These are phyloP conservation scores for Colletotrichum ledebouriae DNA, from an alignment of 2,329 filamentous ascomycete genomes.

Conservation along the genomic window DNA sequence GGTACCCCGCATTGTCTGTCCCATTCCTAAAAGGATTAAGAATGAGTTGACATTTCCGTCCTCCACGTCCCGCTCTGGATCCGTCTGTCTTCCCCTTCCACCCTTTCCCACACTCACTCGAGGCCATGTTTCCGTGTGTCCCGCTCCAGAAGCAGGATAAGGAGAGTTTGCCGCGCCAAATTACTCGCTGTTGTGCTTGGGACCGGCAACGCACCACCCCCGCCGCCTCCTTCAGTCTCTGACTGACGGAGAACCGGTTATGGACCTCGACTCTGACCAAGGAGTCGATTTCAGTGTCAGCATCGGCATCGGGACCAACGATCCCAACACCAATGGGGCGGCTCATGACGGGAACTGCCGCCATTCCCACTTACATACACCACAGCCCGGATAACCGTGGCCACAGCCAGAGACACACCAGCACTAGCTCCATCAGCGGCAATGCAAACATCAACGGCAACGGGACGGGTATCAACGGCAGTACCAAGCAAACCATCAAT, in stretches of 20 bases:
- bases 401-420: slow-evolving; percentile 16
- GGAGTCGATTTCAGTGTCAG: slow-evolving; percentile 38
- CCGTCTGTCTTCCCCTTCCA: slow-evolving; percentile 27
- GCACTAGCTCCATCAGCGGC: slow-evolving; percentile 18
- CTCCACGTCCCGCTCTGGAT: slow-evolving; percentile 26
- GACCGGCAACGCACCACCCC: slow-evolving; percentile 14
- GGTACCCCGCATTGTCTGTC: slow-evolving; percentile 39
- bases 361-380: slow-evolving; percentile 37
- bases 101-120: slow-evolving; percentile 11
- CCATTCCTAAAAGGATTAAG: slow-evolving; percentile 40
- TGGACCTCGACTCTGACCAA: slow-evolving; percentile 35
- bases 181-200: slow-evolving; percentile 16
- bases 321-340: slow-evolving; percentile 4
- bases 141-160: slow-evolving; percentile 37
- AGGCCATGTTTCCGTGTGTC: slow-evolving; percentile 39
- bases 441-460: slow-evolving; percentile 11
- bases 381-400: slow-evolving; percentile 22
- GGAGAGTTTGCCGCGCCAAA: slow-evolving; percentile 35
- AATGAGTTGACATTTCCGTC: slow-evolving; percentile 41
- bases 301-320: slow-evolving; percentile 25
- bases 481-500: background rate
- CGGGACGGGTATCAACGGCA: slow-evolving; percentile 1
- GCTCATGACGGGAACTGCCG: slow-evolving; percentile 24
- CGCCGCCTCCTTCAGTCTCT: slow-evolving; percentile 8
- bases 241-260: slow-evolving; percentile 26